A percentile compares a stretch with the other conserved stretches of the same genome.
These are phyloP conservation scores for Rosa persica DNA, from an alignment of 306 rosid species.

Conservation along the genomic window DNA sequence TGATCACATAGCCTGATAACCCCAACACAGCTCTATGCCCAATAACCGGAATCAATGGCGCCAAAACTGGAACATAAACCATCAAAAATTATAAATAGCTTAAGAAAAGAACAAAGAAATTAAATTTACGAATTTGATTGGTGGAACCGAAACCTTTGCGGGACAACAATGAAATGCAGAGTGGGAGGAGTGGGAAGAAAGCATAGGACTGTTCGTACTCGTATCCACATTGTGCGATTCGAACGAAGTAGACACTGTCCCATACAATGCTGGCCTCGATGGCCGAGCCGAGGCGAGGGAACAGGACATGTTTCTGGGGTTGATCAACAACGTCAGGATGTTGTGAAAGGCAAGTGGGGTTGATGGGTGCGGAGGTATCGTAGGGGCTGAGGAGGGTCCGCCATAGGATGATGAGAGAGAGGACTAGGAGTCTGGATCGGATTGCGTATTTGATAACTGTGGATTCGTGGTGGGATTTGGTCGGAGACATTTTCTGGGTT, in stretches of 20 bases:
- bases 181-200: slow-evolving; percentile 79
- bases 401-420: slow-evolving; percentile 51
- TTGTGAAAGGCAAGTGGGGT: slow-evolving; percentile 46
- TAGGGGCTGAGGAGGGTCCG: slow-evolving; percentile 59
- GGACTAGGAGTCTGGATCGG: slow-evolving; percentile 52
- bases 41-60: slow-evolving; percentile 41
- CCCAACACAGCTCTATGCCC: slow-evolving; percentile 63
- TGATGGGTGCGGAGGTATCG: slow-evolving; percentile 82
- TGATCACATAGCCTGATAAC: slow-evolving; percentile 62
- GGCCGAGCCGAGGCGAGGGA: slow-evolving; percentile 43
- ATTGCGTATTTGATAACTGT: slow-evolving; percentile 55
- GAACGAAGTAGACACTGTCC: slow-evolving; percentile 80
- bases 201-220: slow-evolving; percentile 92
- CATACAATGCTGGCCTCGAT: slow-evolving; percentile 74
- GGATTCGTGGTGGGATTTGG: slow-evolving; percentile 20
- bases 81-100: background rate
- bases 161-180: slow-evolving; percentile 51
- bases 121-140: background rate
- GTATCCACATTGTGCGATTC: slow-evolving; percentile 75
- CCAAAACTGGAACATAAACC: slow-evolving; percentile 40
- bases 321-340: background rate
- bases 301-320: slow-evolving; percentile 16
- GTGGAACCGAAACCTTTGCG: slow-evolving; percentile 36
- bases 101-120: background rate
- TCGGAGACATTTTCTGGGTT: slow-evolving; percentile 15